Percentiles rank a stretch among this genome's conserved stretches.
phyloP scores from a whole-genome alignment of 1,284 basidiomycete species.

The Ceratobasidium sp. region DNA sequence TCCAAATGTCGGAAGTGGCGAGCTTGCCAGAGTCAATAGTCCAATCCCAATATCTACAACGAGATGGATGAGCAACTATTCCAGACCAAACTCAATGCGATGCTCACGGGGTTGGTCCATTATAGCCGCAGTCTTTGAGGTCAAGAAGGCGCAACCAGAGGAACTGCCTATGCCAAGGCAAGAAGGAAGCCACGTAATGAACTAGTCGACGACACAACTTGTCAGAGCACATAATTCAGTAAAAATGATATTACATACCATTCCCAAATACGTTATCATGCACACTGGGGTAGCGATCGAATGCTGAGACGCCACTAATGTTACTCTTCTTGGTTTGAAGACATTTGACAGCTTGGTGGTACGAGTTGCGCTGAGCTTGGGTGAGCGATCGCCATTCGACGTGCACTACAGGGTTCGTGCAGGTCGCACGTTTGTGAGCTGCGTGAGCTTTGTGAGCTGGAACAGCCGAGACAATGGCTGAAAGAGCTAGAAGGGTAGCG shows the following conservation, averaged over 20 bases:
- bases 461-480: not conserved
- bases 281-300: conserved; percentile 36
- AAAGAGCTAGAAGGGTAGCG: conserved; percentile 22
- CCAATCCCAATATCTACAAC: conserved; percentile 39
- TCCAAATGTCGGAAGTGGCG: conserved; percentile 30
- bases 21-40: conserved; percentile 38
- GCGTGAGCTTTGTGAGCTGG: conserved; percentile 12
- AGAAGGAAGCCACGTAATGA: conserved; percentile 29
- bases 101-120: conserved; percentile 32
- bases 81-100: not conserved
- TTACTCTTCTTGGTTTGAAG: conserved; percentile 21
- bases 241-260: conserved; percentile 1
- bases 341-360: conserved; percentile 38
- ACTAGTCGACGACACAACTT: not conserved
- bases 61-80: not conserved
- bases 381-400: conserved; percentile 38
- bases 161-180: conserved; percentile 40
- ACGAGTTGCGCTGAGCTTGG: conserved; percentile 26
- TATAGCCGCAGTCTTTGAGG: conserved; percentile 37
- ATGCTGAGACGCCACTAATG: not conserved
- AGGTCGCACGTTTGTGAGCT: conserved; percentile 19
- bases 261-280: conserved; percentile 18
- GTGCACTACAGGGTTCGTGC: conserved; percentile 16
- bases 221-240: not conserved
- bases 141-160: conserved; percentile 30